phyloP scores from a whole-genome alignment of 257 asterid species.

The Gentiana macrophylla region DNA sequence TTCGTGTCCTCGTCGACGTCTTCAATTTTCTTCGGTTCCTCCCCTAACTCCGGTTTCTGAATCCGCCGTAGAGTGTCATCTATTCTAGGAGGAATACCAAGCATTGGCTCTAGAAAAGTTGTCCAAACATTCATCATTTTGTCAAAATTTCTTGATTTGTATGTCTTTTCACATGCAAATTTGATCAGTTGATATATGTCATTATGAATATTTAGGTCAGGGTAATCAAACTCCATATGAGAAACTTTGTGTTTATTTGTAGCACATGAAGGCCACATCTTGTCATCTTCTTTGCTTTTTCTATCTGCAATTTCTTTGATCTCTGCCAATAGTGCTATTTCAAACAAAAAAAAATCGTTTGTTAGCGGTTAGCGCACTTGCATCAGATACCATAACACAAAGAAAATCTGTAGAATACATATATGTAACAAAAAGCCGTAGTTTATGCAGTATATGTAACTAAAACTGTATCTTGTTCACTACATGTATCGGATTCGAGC shows the following conservation, averaged over 20 bases:
- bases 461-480: too few species aligned
- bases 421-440: too few species aligned
- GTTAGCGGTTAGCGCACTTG: too few species aligned
- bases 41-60: too few species aligned
- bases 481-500: too few species aligned
- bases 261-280: constrained; percentile 45
- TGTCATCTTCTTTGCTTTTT: constrained; percentile 49
- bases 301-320: constrained; percentile 58
- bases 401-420: too few species aligned
- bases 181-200: constrained; percentile 69
- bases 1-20: too few species aligned
- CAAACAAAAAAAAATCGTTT: constrained; percentile 3
- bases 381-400: too few species aligned
- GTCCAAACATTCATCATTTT: constrained; percentile 80
- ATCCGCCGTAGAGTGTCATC: constrained; percentile 4
- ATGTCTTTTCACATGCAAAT: constrained; percentile 65
- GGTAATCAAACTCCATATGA: constrained; percentile 57
- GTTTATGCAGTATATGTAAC: too few species aligned
- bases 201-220: constrained; percentile 75
- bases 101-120: constrained; percentile 58
- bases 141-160: constrained; percentile 61
- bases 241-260: constrained; percentile 49
- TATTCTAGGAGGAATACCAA: constrained; percentile 52
- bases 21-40: too few species aligned
- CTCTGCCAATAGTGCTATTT: constrained; percentile 66